Conservation (phyloP, 2,329 filamentous ascomycete species). For the Calonectria crousiana region DNA sequence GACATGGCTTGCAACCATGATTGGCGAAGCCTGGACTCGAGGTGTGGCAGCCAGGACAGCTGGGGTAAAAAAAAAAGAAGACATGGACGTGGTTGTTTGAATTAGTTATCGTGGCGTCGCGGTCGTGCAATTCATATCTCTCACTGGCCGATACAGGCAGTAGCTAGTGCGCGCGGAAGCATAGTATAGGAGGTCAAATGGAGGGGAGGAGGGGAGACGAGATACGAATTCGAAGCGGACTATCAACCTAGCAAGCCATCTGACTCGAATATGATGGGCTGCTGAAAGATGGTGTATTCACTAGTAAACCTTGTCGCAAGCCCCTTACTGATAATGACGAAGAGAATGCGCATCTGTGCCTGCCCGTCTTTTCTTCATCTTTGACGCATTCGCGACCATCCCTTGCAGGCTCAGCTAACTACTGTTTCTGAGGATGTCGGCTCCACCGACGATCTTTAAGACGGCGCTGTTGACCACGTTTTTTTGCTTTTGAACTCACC, state of each 20-base stretch:
- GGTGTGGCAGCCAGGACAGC: background rate
- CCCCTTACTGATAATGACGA: background rate
- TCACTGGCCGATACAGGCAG: background rate
- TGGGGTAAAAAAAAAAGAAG: background rate
- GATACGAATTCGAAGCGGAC: constrained; percentile 3
- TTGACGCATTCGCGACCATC: background rate
- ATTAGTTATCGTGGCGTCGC: background rate
- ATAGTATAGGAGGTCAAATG: background rate
- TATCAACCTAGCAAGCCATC: background rate
- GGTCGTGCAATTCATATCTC: background rate
- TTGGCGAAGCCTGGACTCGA: background rate
- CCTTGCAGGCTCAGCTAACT: background rate
- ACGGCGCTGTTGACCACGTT: constrained; percentile 22
- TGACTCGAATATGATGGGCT: constrained; percentile 19
- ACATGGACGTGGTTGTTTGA: background rate
- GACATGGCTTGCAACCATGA: background rate
- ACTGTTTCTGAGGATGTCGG: background rate
- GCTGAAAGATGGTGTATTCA: constrained; percentile 10
- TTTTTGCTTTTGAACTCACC: constrained; percentile 28
- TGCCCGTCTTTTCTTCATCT: background rate
- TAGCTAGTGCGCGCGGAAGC: background rate
- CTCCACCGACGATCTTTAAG: constrained; percentile 26
- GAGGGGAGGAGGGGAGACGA: background rate
- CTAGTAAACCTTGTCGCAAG: constrained; percentile 16
- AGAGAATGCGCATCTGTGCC: background rate